phyloP scores from a whole-genome alignment of 805 yeast genomes.

The Metschnikowia vanudenii region DNA sequence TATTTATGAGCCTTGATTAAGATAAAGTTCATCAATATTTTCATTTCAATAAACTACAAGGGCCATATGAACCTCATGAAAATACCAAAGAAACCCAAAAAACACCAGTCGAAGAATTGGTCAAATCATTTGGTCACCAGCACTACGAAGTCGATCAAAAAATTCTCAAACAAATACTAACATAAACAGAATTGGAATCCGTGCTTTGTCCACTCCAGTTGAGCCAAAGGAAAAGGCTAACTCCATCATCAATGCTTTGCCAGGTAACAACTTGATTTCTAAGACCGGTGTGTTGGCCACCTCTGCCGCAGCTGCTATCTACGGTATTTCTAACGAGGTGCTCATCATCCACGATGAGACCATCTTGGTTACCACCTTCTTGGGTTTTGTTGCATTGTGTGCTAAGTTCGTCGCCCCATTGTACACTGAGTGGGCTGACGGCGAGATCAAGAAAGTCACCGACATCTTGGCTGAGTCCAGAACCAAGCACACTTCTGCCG shows the following conservation, averaged over 20 bases:
- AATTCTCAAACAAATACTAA: conserved; percentile 27
- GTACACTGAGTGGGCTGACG: conserved; percentile 91
- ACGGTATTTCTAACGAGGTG: conserved; percentile 91
- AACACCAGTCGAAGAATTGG: too few relatives aligned
- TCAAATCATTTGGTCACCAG: too few relatives aligned
- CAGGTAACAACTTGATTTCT: conserved; percentile 83
- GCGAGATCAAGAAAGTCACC: conserved; percentile 76
- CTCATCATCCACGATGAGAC: conserved; percentile 94
- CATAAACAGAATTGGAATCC: conserved; percentile 53
- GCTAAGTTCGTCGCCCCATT: conserved; percentile 91
- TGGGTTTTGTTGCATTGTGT: conserved; percentile 68
- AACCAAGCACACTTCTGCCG: conserved; percentile 87
- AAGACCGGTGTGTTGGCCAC: conserved; percentile 97
- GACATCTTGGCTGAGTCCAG: conserved; percentile 84
- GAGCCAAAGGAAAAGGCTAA: conserved; percentile 92
- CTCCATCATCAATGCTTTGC: conserved; percentile 86
- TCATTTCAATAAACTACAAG: too few relatives aligned
- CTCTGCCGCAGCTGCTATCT: conserved; percentile 88
- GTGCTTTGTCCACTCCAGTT: conserved; percentile 64
- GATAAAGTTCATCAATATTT: too few relatives aligned
- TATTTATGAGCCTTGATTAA: too few relatives aligned
- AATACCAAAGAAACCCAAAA: too few relatives aligned
- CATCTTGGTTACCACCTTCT: conserved; percentile 75
- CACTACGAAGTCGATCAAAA: neutral
- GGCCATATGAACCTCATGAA: too few relatives aligned